Conservation (phyloP, 2,329 filamentous ascomycete species). For the Penicillium sp. region DNA sequence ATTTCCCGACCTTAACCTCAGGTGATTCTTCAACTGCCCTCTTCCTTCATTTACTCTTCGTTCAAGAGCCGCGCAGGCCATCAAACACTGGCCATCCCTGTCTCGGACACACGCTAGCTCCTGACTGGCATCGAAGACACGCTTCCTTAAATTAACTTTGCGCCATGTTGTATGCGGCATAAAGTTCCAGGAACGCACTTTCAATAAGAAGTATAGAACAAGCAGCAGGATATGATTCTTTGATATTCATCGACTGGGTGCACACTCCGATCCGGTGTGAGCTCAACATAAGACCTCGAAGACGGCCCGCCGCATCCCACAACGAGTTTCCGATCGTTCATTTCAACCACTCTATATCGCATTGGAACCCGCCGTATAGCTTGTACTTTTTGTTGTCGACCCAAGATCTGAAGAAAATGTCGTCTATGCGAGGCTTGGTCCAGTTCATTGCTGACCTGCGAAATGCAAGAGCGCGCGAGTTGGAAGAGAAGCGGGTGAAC, state of each 20-base stretch:
- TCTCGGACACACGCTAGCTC: conserved; percentile 16
- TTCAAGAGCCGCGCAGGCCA: background rate
- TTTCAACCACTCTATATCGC: background rate
- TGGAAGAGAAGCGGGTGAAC: conserved; percentile 99
- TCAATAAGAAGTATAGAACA: conserved; percentile 3
- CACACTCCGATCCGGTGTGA: conserved; percentile 7
- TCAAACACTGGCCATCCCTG: background rate
- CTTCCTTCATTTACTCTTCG: background rate
- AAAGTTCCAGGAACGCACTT: conserved; percentile 10
- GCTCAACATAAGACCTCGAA: conserved; percentile 2
- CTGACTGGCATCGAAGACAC: conserved; percentile 16
- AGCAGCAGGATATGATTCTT: conserved; percentile 36
- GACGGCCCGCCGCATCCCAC: background rate
- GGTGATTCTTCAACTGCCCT: conserved; percentile 1
- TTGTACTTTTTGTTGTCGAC: background rate
- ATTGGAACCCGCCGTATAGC: background rate
- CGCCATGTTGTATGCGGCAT: conserved; percentile 33
- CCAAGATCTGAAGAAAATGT: conserved; percentile 35
- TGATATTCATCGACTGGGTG: conserved; percentile 26
- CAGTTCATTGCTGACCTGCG: conserved; percentile 97
- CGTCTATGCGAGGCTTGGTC: conserved; percentile 73
- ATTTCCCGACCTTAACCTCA: conserved; percentile 3
- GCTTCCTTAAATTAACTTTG: conserved; percentile 14
- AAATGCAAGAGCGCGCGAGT: conserved; percentile 90
- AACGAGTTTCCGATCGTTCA: background rate